These are phyloP conservation scores for Croton setiger DNA, from an alignment of 441 rosid species.

Conservation along the genomic window DNA sequence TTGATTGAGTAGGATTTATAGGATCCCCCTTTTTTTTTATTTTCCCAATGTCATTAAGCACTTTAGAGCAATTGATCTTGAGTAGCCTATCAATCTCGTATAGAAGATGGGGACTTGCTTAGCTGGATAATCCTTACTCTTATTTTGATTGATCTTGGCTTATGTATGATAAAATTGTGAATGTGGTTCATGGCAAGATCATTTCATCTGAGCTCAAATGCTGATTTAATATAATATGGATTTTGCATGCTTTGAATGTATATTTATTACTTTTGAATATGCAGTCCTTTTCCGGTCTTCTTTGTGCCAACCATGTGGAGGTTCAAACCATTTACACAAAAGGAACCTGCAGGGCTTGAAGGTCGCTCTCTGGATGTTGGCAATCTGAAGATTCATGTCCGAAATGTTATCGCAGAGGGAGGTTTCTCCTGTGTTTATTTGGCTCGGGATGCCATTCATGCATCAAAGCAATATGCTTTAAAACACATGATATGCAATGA, in stretches of 20 bases:
- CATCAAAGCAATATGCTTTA: slow-evolving; percentile 80
- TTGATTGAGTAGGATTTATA: not conserved
- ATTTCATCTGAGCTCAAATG: not conserved
- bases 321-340: slow-evolving; percentile 77
- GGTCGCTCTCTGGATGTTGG: slow-evolving; percentile 80
- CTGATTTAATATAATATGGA: not conserved
- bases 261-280: not conserved
- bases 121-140: not conserved
- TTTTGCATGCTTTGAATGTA: not conserved
- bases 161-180: not conserved
- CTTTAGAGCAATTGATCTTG: not conserved
- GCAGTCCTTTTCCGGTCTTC: slow-evolving; percentile 10
- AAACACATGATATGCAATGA: slow-evolving; percentile 91
- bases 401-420: slow-evolving; percentile 80
- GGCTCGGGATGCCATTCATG: slow-evolving; percentile 63
- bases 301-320: slow-evolving; percentile 68
- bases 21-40: not conserved
- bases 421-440: slow-evolving; percentile 92
- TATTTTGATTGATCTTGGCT: not conserved
- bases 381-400: slow-evolving; percentile 69
- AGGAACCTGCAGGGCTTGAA: slow-evolving; percentile 83
- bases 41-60: not conserved
- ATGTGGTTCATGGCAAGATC: not conserved
- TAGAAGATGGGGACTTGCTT: not conserved
- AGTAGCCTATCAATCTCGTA: not conserved